Percentiles rank a stretch among this genome's conserved stretches.
Conservation (phyloP, 2,329 filamentous ascomycete species). For the Coniella lustricola region DNA sequence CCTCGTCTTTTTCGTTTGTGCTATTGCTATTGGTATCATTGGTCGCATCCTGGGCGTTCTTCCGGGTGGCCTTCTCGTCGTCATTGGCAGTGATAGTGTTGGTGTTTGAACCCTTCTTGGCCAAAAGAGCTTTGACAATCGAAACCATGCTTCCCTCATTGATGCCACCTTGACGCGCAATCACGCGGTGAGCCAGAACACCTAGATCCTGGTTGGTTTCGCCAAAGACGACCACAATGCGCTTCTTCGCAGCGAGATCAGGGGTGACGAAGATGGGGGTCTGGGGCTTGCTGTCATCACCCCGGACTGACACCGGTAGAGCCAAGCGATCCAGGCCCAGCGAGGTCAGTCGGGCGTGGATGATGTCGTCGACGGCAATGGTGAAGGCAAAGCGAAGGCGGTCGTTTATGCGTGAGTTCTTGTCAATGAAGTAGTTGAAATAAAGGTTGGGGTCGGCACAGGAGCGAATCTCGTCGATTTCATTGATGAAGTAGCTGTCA, state of each 20-base stretch:
- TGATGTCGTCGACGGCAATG: slow-evolving; percentile 57
- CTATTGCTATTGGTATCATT: too few relatives aligned
- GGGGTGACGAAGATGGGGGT: slow-evolving; percentile 59
- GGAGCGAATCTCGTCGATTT: slow-evolving; percentile 65
- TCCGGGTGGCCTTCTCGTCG: too few relatives aligned
- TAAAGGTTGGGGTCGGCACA: slow-evolving; percentile 60
- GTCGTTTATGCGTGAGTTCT: slow-evolving; percentile 70
- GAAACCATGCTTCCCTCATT: slow-evolving; percentile 63
- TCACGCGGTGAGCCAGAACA: slow-evolving; percentile 62
- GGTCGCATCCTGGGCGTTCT: too few relatives aligned
- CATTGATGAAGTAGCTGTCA: slow-evolving; percentile 71
- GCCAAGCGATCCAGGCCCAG: slow-evolving; percentile 53
- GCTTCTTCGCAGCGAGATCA: slow-evolving; percentile 48
- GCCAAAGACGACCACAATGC: slow-evolving; percentile 68
- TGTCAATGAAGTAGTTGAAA: slow-evolving; percentile 68
- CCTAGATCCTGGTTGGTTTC: slow-evolving; percentile 67
- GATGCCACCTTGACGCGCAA: slow-evolving; percentile 58
- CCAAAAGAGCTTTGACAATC: slow-evolving; percentile 44
- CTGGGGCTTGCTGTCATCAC: slow-evolving; percentile 40
- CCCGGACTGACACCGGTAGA: slow-evolving; percentile 48
- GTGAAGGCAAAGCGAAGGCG: slow-evolving; percentile 70
- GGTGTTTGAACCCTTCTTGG: too few relatives aligned
- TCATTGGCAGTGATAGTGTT: too few relatives aligned
- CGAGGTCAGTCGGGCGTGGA: slow-evolving; percentile 53
- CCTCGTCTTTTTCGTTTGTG: too few relatives aligned